These are phyloP conservation scores for Xylariaceae sp. DNA, from an alignment of 2,329 filamentous ascomycete genomes.

Conservation along the genomic window DNA sequence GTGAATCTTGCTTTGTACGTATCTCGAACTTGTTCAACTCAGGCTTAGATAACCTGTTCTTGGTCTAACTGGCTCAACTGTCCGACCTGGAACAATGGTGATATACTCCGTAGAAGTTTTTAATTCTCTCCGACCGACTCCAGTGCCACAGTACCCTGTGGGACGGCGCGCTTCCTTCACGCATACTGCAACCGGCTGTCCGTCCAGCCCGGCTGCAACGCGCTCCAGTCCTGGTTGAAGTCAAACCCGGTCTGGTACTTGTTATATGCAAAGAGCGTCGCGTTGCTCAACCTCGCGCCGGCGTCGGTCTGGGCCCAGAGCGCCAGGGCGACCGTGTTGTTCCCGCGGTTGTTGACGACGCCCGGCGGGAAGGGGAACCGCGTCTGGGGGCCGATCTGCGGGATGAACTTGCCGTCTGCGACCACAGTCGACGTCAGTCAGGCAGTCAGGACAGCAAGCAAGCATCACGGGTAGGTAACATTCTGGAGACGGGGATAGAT, in stretches of 20 bases:
- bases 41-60: too few relatives aligned
- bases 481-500: too few relatives aligned
- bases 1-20: too few relatives aligned
- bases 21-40: too few relatives aligned
- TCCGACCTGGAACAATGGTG: too few relatives aligned
- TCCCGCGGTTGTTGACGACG: conserved; percentile 1
- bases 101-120: too few relatives aligned
- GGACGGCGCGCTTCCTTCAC: not conserved
- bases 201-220: conserved; percentile 1
- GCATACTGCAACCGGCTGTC: not conserved
- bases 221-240: conserved; percentile 2
- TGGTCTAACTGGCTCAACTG: too few relatives aligned
- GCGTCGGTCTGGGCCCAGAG: conserved; percentile 2
- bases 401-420: conserved; percentile 2
- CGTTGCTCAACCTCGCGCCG: not conserved
- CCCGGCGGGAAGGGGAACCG: conserved; percentile 1
- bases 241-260: conserved; percentile 1
- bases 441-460: too few relatives aligned
- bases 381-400: conserved; percentile 1
- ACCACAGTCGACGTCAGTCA: not conserved
- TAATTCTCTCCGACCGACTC: too few relatives aligned
- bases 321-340: not conserved
- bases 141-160: too few relatives aligned
- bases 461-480: not conserved
- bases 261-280: not conserved